Conservation (phyloP, 169 alveolate species). For the Fabrea salina region DNA sequence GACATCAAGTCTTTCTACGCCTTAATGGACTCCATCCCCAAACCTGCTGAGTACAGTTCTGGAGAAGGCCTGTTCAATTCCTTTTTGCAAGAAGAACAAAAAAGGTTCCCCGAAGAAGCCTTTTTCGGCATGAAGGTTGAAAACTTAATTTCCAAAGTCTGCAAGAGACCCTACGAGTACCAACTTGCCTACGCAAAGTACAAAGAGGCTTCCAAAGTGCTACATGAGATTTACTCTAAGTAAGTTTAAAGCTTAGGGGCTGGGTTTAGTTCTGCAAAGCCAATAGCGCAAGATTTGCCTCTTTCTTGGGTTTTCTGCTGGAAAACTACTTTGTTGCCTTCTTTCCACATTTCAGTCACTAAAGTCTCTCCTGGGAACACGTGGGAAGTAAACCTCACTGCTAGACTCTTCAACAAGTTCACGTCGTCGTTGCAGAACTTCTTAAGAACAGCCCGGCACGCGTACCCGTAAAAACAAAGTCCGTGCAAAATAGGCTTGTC, state of each 20-base stretch:
- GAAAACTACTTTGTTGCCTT: conserved; percentile 46
- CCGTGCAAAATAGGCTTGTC: conserved; percentile 86
- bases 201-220: too few relatives aligned
- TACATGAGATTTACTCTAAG: too few relatives aligned
- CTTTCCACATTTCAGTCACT: conserved; percentile 70
- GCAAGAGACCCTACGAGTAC: too few relatives aligned
- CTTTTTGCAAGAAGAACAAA: neutral
- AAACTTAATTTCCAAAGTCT: too few relatives aligned
- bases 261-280: conserved; percentile 46
- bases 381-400: conserved; percentile 68
- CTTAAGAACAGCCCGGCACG: conserved; percentile 53
- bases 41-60: neutral
- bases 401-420: conserved; percentile 27
- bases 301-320: conserved; percentile 57
- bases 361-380: conserved; percentile 86
- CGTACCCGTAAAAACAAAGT: conserved; percentile 75
- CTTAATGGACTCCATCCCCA: neutral
- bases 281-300: conserved; percentile 41
- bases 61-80: neutral
- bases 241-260: conserved; percentile 32
- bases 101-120: neutral
- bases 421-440: conserved; percentile 56
- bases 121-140: neutral
- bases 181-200: too few relatives aligned
- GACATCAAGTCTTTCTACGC: neutral